Base-by-base conservation (phyloP, 1,284 basidiomycete species). In the Athelia psychrophila region DNA sequence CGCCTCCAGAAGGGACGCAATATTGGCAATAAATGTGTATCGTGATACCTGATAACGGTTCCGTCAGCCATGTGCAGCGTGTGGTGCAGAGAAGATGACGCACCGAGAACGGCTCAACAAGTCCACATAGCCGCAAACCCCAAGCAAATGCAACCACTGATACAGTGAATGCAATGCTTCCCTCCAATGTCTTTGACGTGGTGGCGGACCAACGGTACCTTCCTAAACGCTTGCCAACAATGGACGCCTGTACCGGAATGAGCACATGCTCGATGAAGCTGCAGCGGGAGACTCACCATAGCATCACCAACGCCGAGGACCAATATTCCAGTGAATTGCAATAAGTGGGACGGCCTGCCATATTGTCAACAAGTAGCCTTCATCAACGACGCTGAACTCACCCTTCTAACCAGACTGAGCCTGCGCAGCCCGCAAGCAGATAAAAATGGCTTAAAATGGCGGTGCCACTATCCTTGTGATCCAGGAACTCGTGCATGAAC, bases 361-460 rank as follows among this genome's bases (percentile, higher is more conserved):
- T 45, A 38, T 30, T 20, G 15, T 32, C 12, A 47, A 8, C 55
- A 56, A 35, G 8, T n/a, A 16, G 38, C n/a, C 6, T 51, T 27
- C 22, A 25, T 47, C 44, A 51, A 13, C 13, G 53, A 47, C 19
- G 54, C 46, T 33, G 19, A 48, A 79, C 88, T 64, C 62, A 90
- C 86, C 91, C 91, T 74, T 99, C 97, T 50, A 99, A 79, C 97
- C 97, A 99, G 22, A 99, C 67, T 19, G 91, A 88, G 4, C 88
- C 86, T 2, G 96, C 95, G 70, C 95, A 98, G 1, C 97, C 97
- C 0, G 93, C 94, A 50, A 99, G 74, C 45, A 99, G 75, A 74
- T 98, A 99, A 64, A 99, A 98, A 70, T 99, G 97, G 63, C 92
- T 95, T 56, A 99, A 70, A 60, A 99, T 97, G 12, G 95, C 97